phyloP scores from a whole-genome alignment of 2,329 filamentous ascomycete genomes.

The Dactylella cylindrospora region DNA sequence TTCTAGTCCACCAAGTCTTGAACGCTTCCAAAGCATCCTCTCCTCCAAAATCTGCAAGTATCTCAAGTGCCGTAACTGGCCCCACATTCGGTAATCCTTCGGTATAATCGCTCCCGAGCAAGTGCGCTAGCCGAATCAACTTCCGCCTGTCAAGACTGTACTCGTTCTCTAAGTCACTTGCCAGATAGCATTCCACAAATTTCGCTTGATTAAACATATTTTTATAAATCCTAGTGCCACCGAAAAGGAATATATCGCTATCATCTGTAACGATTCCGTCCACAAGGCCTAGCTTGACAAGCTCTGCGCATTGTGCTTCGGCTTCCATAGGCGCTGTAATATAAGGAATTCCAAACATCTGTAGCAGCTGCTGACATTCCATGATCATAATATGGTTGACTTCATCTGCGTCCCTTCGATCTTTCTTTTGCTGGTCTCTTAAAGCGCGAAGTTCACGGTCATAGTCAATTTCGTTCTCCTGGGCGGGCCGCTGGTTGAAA shows the following conservation, averaged over 20 bases:
- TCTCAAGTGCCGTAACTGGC: conserved; percentile 90
- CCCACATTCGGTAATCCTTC: conserved; percentile 88
- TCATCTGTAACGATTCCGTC: conserved; percentile 98
- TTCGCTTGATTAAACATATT: conserved; percentile 99
- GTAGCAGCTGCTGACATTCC: conserved; percentile 88
- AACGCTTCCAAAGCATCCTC: conserved; percentile 68
- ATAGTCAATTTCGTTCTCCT: conserved; percentile 74
- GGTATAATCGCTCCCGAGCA: conserved; percentile 92
- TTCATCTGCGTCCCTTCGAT: conserved; percentile 92
- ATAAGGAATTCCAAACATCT: conserved; percentile 90
- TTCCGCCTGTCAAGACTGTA: conserved; percentile 82
- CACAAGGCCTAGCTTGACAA: conserved; percentile 81
- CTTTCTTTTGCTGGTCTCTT: conserved; percentile 92
- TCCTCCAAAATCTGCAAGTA: conserved; percentile 80
- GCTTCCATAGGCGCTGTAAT: conserved; percentile 99
- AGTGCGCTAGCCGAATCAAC: conserved; percentile 84
- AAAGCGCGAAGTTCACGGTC: conserved; percentile 84
- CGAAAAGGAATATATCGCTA: conserved; percentile 94
- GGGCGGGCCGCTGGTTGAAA: conserved; percentile 69
- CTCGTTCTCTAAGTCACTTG: conserved; percentile 80
- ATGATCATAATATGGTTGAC: conserved; percentile 94
- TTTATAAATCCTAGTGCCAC: conserved; percentile 94
- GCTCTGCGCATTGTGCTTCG: conserved; percentile 92
- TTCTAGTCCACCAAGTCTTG: conserved; percentile 79
- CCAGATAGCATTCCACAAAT: conserved; percentile 92